Conservation (phyloP, 2,329 filamentous ascomycete genomes). For the Sporothrix protearum region DNA sequence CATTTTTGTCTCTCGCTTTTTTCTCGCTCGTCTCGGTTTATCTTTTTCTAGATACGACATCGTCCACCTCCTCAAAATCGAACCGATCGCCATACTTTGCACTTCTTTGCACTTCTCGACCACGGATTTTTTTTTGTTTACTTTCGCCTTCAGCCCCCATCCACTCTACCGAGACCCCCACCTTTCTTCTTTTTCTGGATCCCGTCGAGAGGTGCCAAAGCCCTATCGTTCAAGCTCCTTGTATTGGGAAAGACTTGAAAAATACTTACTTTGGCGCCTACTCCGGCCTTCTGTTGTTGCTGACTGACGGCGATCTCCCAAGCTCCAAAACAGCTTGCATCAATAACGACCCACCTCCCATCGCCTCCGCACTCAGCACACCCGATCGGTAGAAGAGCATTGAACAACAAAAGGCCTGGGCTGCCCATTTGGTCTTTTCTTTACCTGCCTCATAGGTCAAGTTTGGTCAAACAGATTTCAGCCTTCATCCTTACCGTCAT, state of each 20-base stretch:
- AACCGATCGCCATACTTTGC: slow-evolving; percentile 7
- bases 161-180: background rate
- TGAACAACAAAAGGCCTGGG: slow-evolving; percentile 1
- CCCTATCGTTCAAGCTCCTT: background rate
- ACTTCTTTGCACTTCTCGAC: too few species aligned
- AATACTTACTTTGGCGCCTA: slow-evolving; percentile 11
- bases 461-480: background rate
- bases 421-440: background rate
- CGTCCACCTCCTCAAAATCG: background rate
- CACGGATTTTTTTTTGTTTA: slow-evolving; percentile 1
- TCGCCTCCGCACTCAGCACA: slow-evolving; percentile 8
- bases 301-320: slow-evolving; percentile 19
- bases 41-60: background rate
- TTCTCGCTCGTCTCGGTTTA: background rate
- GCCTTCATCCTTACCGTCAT: background rate
- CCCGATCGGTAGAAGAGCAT: background rate
- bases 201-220: background rate
- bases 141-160: background rate
- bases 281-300: slow-evolving; percentile 18
- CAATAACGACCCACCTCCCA: slow-evolving; percentile 14
- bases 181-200: background rate
- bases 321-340: slow-evolving; percentile 17
- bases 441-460: background rate
- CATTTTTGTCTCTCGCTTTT: background rate
- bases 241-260: slow-evolving; percentile 2